A percentile compares a stretch with the other conserved stretches of the same genome.
Evolutionary conservation across 176 grass and related monocot genomes (phyloP).

Genomic region (Carex cristatella): DNA sequence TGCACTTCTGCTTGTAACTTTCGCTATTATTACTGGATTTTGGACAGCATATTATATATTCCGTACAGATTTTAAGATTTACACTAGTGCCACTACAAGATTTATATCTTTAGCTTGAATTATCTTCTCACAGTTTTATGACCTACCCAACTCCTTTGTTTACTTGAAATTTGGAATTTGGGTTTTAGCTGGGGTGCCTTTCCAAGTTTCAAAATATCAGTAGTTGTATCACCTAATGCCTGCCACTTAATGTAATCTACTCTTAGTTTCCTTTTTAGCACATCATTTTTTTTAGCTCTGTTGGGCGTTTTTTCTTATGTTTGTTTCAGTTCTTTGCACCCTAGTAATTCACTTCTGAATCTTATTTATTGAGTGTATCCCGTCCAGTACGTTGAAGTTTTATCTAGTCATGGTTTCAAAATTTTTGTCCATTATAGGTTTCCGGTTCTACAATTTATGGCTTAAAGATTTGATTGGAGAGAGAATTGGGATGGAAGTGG

Average conservation of each 20-base stretch:
- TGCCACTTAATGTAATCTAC: background rate
- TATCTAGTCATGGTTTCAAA: background rate
- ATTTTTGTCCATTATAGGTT: constrained; percentile 10
- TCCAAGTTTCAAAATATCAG: background rate
- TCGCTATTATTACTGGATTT: background rate
- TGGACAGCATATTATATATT: background rate
- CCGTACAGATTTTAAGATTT: background rate
- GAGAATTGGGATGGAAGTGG: constrained; percentile 66
- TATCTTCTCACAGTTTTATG: background rate
- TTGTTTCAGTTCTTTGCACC: background rate
- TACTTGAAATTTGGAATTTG: background rate
- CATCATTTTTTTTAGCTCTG: background rate
- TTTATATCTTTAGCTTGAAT: background rate
- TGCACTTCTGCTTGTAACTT: background rate
- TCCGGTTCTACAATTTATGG: background rate
- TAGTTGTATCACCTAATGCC: background rate
- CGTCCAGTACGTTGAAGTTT: background rate
- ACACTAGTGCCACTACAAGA: background rate
- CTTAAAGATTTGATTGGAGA: constrained; percentile 40
- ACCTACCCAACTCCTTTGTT: background rate
- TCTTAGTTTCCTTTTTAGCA: background rate
- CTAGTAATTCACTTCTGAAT: background rate
- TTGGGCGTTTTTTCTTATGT: background rate
- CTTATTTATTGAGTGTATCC: background rate
- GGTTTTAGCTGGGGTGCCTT: background rate